Conservation (phyloP, 306 rosid species). For the Urtica urens region DNA sequence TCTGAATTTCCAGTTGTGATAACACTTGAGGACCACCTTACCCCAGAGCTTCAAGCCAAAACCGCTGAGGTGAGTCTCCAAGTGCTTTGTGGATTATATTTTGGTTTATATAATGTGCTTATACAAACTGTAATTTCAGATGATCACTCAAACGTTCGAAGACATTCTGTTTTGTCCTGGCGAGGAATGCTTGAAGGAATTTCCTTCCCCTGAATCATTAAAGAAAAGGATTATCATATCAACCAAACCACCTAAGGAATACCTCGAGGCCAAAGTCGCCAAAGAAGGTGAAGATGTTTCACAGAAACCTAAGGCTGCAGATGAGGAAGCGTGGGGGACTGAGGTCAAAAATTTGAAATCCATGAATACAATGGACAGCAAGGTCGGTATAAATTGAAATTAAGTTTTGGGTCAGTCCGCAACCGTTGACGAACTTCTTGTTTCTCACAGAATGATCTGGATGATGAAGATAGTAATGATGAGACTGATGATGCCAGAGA, state of each 20-base stretch:
- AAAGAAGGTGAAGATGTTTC: slow-evolving; percentile 39
- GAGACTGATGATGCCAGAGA: slow-evolving; percentile 49
- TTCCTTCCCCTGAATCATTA: slow-evolving; percentile 85
- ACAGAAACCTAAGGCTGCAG: slow-evolving; percentile 34
- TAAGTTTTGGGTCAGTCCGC: neutral
- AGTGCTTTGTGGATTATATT: slow-evolving; percentile 9
- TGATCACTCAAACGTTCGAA: slow-evolving; percentile 67
- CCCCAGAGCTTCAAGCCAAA: slow-evolving; percentile 91
- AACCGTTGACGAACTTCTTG: slow-evolving; percentile 11
- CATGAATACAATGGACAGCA: slow-evolving; percentile 29
- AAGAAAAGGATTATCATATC: slow-evolving; percentile 76
- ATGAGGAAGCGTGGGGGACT: slow-evolving; percentile 82
- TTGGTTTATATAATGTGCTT: slow-evolving; percentile 4
- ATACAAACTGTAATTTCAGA: slow-evolving; percentile 50
- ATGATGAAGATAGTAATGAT: slow-evolving; percentile 30
- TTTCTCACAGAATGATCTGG: slow-evolving; percentile 30
- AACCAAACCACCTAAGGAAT: slow-evolving; percentile 97
- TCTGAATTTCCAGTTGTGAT: slow-evolving; percentile 90
- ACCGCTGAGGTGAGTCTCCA: slow-evolving; percentile 52
- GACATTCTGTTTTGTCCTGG: slow-evolving; percentile 60
- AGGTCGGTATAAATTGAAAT: slow-evolving; percentile 36
- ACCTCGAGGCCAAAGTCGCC: slow-evolving; percentile 55
- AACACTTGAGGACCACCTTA: slow-evolving; percentile 91
- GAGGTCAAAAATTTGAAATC: slow-evolving; percentile 50
- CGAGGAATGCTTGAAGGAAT: slow-evolving; percentile 59